phyloP scores from a whole-genome alignment of 1,139 yeast species.

The Diutina sp. region DNA sequence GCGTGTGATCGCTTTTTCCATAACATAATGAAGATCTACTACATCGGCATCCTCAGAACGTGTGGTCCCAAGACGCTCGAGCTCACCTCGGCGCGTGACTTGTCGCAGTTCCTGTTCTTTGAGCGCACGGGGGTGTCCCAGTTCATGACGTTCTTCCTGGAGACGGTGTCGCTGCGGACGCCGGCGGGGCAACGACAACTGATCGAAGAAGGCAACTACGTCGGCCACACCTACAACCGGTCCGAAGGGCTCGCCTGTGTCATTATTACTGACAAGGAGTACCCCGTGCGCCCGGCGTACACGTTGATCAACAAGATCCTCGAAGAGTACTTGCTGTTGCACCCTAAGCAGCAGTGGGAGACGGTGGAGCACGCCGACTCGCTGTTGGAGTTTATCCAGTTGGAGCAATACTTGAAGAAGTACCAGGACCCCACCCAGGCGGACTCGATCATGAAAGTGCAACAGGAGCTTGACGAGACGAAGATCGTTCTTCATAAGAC shows the following conservation, averaged over 20 bases:
- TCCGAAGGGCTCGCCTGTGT: conserved; percentile 92
- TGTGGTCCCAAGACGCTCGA: conserved; percentile 51
- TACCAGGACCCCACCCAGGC: conserved; percentile 98
- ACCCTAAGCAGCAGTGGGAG: conserved; percentile 66
- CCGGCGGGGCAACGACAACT: conserved; percentile 84
- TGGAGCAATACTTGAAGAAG: conserved; percentile 60
- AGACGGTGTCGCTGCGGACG: conserved; percentile 84
- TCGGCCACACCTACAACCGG: conserved; percentile 87
- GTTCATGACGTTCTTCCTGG: conserved; percentile 89
- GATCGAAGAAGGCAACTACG: conserved; percentile 83
- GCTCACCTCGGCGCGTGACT: conserved; percentile 69
- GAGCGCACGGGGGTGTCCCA: conserved; percentile 69
- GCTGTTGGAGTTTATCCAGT: conserved; percentile 40
- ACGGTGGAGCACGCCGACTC: conserved; percentile 36
- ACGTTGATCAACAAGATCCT: conserved; percentile 79
- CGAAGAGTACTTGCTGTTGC: conserved; percentile 80
- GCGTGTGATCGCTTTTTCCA: neutral
- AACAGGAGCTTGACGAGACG: conserved; percentile 95
- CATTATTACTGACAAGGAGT: conserved; percentile 84
- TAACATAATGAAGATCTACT: conserved; percentile 65
- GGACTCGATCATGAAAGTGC: conserved; percentile 92
- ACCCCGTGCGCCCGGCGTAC: conserved; percentile 96
- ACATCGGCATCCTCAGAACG: conserved; percentile 70
- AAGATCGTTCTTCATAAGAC: conserved; percentile 94
- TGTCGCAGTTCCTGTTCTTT: conserved; percentile 78